Conservation (phyloP, 441 rosid species). For the Flueggea neowawraea region DNA sequence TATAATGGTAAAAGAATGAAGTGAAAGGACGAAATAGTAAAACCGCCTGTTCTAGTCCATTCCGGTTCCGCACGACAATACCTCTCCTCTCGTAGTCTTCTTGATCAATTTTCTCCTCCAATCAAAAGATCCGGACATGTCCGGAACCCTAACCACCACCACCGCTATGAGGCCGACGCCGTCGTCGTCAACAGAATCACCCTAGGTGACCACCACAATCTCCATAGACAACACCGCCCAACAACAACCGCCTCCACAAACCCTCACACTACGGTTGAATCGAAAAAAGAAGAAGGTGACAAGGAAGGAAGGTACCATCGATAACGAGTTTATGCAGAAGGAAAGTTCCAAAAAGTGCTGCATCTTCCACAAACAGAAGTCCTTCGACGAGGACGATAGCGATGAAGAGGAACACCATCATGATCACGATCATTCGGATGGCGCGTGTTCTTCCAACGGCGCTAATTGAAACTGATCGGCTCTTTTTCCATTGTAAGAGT, state of each 20-base stretch:
- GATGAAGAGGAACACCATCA: constrained; percentile 52
- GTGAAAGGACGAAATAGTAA: too few relatives aligned
- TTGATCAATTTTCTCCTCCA: too few relatives aligned
- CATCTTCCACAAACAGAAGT: constrained; percentile 87
- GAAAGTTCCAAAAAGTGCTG: constrained; percentile 97
- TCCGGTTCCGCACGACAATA: too few relatives aligned
- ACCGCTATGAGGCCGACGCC: constrained; percentile 27
- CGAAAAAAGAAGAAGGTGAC: constrained; percentile 82
- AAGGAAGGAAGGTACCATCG: constrained; percentile 93
- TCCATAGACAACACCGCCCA: constrained; percentile 35
- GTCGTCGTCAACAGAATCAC: constrained; percentile 20
- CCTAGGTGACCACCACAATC: constrained; percentile 41
- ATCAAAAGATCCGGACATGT: too few relatives aligned
- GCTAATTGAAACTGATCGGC: constrained; percentile 1
- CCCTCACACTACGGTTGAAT: constrained; percentile 68
- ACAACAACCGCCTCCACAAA: constrained; percentile 36
- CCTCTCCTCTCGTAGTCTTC: too few relatives aligned
- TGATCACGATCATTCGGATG: constrained; percentile 20
- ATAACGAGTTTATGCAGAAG: constrained; percentile 95
- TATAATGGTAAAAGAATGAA: too few relatives aligned
- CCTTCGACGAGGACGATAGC: constrained; percentile 83
- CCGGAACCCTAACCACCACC: not conserved
- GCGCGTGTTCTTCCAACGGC: constrained; percentile 24
- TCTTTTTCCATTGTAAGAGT: too few relatives aligned
- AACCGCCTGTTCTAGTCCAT: too few relatives aligned